These are phyloP conservation scores for Hamamelis virginiana DNA, from an alignment of 164 flowering plant species.

Conservation along the genomic window DNA sequence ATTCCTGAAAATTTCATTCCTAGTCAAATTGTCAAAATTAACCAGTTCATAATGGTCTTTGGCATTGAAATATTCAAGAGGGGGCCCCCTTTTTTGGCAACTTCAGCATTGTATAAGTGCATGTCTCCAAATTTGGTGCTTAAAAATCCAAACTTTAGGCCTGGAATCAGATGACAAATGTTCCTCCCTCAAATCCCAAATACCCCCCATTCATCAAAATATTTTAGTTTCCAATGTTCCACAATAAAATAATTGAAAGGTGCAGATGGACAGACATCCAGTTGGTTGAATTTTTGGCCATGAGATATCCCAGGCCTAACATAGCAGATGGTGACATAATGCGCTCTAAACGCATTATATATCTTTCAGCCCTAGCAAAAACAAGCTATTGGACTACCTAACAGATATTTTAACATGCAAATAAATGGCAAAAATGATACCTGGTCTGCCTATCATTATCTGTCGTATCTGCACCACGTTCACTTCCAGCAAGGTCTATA, in stretches of 20 bases:
- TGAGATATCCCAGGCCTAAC: background rate
- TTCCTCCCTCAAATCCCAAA: too few species aligned
- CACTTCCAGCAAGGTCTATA: constrained; percentile 99
- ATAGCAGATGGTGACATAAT: background rate
- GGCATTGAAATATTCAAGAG: background rate
- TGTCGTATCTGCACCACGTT: constrained; percentile 98
- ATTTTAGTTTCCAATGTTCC: background rate
- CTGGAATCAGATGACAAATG: too few species aligned
- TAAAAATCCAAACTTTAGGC: too few species aligned
- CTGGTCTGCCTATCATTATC: constrained; percentile 97
- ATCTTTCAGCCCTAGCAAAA: too few species aligned
- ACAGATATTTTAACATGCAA: background rate
- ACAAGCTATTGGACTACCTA: too few species aligned
- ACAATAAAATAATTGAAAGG: background rate
- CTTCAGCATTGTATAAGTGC: too few species aligned
- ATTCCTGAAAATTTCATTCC: background rate
- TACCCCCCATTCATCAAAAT: background rate
- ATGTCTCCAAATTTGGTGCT: too few species aligned
- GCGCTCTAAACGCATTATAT: background rate
- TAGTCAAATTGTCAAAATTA: background rate
- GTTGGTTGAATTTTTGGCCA: background rate
- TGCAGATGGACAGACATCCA: background rate
- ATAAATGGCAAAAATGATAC: constrained; percentile 22
- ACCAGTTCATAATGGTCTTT: background rate
- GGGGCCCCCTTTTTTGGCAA: background rate